A percentile compares a stretch with the other conserved stretches of the same genome.
These are phyloP conservation scores for Cyberlindnera japonica DNA, from an alignment of 805 yeast genomes.

Conservation along the genomic window DNA sequence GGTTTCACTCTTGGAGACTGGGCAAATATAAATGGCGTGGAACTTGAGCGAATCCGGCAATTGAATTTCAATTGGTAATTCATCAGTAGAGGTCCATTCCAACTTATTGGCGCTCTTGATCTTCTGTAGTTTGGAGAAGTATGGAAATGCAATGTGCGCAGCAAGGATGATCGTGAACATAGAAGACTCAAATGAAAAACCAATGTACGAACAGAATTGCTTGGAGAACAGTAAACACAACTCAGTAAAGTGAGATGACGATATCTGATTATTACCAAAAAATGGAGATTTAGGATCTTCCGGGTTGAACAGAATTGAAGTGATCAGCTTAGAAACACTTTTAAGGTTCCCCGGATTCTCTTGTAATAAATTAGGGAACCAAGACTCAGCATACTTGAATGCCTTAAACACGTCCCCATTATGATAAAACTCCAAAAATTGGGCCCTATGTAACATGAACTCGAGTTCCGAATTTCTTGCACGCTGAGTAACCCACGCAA, in stretches of 20 bases:
- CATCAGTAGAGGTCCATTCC: constrained; percentile 56
- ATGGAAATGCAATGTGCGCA: constrained; percentile 52
- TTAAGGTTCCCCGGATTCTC: constrained; percentile 33
- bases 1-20: constrained; percentile 66
- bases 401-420: constrained; percentile 30
- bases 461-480: constrained; percentile 34
- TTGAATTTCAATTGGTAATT: constrained; percentile 58
- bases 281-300: constrained; percentile 23
- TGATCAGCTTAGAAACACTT: constrained; percentile 42
- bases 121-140: constrained; percentile 45
- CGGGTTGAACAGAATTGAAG: constrained; percentile 30
- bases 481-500: constrained; percentile 42
- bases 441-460: constrained; percentile 41
- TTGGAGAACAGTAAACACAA: constrained; percentile 37
- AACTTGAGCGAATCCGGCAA: constrained; percentile 51
- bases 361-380: constrained; percentile 38
- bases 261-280: constrained; percentile 21
- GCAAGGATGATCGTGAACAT: constrained; percentile 46
- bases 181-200: constrained; percentile 52
- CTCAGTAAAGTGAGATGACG: constrained; percentile 29
- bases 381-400: constrained; percentile 40
- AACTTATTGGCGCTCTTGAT: constrained; percentile 37
- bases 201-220: constrained; percentile 46
- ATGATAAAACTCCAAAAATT: constrained; percentile 34
- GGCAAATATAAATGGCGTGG: constrained; percentile 70